Conservation (phyloP, 2,329 filamentous ascomycete species). For the Alternaria novae-zelandiae region DNA sequence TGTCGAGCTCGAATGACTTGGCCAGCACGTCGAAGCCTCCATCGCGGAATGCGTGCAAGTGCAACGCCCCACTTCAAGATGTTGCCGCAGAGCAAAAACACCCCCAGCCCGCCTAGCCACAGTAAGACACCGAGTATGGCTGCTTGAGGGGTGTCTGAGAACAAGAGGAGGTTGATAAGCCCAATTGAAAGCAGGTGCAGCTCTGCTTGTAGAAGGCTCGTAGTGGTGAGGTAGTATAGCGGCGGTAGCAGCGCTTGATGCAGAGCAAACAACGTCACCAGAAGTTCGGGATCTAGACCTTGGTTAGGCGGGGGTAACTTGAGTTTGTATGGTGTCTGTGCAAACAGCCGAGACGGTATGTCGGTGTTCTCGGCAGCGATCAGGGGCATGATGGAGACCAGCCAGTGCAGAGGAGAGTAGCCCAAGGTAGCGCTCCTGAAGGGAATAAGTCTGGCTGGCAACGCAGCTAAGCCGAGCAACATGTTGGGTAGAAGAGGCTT, state of each 20-base stretch:
- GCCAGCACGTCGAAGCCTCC: constrained; percentile 75
- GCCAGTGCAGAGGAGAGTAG: constrained; percentile 77
- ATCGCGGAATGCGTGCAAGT: constrained; percentile 86
- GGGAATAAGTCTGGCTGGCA: constrained; percentile 77
- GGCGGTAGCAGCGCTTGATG: constrained; percentile 78
- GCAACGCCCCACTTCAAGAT: constrained; percentile 84
- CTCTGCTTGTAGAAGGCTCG: constrained; percentile 85
- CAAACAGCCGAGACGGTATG: constrained; percentile 41
- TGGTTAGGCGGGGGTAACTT: constrained; percentile 38
- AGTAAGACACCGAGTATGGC: constrained; percentile 53
- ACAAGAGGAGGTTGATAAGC: constrained; percentile 79
- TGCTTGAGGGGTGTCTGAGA: constrained; percentile 69
- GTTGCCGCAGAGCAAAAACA: constrained; percentile 75
- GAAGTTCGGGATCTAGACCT: constrained; percentile 61
- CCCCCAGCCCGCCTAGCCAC: constrained; percentile 70
- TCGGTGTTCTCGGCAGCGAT: constrained; percentile 57
- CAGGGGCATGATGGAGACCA: constrained; percentile 74
- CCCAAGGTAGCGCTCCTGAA: constrained; percentile 63
- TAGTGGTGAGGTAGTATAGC: constrained; percentile 82
- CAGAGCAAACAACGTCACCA: constrained; percentile 77
- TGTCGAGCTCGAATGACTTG: constrained; percentile 52
- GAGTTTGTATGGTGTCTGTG: constrained; percentile 45
- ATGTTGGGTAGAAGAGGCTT: constrained; percentile 77
- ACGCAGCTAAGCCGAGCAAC: constrained; percentile 77
- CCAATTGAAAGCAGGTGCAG: constrained; percentile 84